Evolutionary conservation across 257 asterid genomes (phyloP).

Genomic region (Solanum piurae): DNA sequence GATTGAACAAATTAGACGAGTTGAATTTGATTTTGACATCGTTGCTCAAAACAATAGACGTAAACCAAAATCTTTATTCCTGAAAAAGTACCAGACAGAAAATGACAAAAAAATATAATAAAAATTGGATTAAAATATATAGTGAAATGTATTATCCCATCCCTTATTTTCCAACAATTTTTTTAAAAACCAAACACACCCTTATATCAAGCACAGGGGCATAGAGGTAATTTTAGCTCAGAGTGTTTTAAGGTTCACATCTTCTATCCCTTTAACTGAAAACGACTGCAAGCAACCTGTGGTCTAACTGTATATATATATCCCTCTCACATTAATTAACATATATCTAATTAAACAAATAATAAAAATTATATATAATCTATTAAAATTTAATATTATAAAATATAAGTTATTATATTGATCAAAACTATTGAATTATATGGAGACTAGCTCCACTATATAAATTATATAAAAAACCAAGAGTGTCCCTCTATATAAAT

Average conservation of each 20-base stretch:
- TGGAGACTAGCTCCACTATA: not conserved
- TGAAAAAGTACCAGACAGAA: not conserved
- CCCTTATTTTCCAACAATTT: not conserved
- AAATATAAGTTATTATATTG: not conserved
- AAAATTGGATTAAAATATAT: not conserved
- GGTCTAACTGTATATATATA: slow-evolving; percentile 41
- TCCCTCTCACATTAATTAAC: not conserved
- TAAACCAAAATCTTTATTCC: not conserved
- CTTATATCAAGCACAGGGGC: not conserved
- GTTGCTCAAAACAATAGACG: not conserved
- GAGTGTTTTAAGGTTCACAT: slow-evolving; percentile 12
- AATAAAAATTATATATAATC: not conserved
- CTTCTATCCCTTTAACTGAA: slow-evolving; percentile 33
- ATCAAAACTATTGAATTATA: no score
- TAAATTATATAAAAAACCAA: not conserved
- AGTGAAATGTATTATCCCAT: not conserved
- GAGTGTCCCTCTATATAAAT: not conserved
- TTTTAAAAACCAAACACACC: not conserved
- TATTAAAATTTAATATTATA: no score
- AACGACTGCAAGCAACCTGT: slow-evolving; percentile 72
- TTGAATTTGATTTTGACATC: not conserved
- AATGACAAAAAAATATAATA: not conserved
- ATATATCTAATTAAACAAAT: not conserved
- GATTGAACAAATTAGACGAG: not conserved
- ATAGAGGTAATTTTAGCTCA: not conserved